phyloP scores from a whole-genome alignment of 2,329 filamentous ascomycete species.

The Fusarium sp. region DNA sequence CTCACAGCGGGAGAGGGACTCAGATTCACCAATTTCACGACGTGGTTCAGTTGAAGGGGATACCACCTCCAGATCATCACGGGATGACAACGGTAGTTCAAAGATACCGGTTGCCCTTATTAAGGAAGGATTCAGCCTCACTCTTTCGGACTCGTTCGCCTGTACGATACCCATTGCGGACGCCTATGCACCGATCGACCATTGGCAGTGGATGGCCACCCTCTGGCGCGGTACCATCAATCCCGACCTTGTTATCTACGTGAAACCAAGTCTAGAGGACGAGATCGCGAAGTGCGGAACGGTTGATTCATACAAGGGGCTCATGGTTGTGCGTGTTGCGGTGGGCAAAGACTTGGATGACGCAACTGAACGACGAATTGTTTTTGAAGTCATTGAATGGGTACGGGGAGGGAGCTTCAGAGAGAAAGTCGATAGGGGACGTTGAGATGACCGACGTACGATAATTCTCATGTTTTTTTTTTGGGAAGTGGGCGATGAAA shows the following conservation, averaged over 20 bases:
- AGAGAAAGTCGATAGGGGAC: slow-evolving; percentile 34
- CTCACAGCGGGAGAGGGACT: slow-evolving; percentile 10
- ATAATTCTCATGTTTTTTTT: too few species aligned
- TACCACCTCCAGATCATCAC: background rate
- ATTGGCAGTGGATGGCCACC: slow-evolving; percentile 98
- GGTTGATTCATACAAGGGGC: slow-evolving; percentile 64
- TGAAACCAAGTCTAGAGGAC: slow-evolving; percentile 54
- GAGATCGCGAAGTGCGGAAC: slow-evolving; percentile 52
- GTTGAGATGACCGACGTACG: slow-evolving; percentile 10
- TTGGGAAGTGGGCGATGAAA: background rate
- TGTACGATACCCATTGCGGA: slow-evolving; percentile 78
- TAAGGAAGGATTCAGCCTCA: slow-evolving; percentile 81
- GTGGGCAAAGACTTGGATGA: slow-evolving; percentile 64
- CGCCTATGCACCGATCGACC: slow-evolving; percentile 81
- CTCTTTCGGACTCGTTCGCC: slow-evolving; percentile 79
- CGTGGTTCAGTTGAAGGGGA: slow-evolving; percentile 22
- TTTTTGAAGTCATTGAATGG: slow-evolving; percentile 91
- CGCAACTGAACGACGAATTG: slow-evolving; percentile 76
- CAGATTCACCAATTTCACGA: slow-evolving; percentile 9
- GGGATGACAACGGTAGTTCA: slow-evolving; percentile 15
- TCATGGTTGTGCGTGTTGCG: slow-evolving; percentile 64
- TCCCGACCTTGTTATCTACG: slow-evolving; percentile 80
- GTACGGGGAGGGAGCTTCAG: slow-evolving; percentile 61
- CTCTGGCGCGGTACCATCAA: slow-evolving; percentile 89
- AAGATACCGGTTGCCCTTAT: slow-evolving; percentile 77